Evolutionary conservation across 441 rosid genomes (phyloP).

Genomic region (Arabidopsis hybrid): DNA sequence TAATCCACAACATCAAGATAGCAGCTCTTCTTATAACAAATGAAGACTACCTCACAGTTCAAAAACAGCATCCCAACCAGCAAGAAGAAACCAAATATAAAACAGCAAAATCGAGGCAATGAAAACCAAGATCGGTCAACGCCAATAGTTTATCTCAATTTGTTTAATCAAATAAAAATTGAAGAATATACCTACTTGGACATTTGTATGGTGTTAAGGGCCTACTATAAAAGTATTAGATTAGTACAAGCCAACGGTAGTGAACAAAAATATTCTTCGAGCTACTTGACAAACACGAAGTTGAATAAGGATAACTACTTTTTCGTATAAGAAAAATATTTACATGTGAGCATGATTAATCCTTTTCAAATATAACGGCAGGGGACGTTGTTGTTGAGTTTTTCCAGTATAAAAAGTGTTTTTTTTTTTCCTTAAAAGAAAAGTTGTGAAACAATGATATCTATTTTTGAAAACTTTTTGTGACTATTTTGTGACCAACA

Average conservation of each 20-base stretch:
- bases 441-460: not conserved
- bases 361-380: conserved; percentile 33
- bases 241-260: conserved; percentile 7
- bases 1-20: too few relatives aligned
- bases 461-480: not conserved
- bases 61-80: too few relatives aligned
- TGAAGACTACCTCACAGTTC: too few relatives aligned
- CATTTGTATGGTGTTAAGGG: not conserved
- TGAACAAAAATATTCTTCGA: not conserved
- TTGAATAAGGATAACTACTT: not conserved
- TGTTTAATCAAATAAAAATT: too few relatives aligned
- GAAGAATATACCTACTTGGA: too few relatives aligned
- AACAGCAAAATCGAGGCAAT: too few relatives aligned
- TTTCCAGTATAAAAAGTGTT: too few relatives aligned
- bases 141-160: too few relatives aligned
- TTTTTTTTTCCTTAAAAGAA: not conserved
- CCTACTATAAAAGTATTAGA: not conserved
- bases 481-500: not conserved
- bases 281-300: not conserved
- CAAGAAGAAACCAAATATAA: too few relatives aligned
- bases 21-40: too few relatives aligned
- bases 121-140: too few relatives aligned
- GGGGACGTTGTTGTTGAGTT: not conserved
- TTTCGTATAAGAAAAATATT: not conserved
- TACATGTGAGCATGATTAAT: not conserved